These are phyloP conservation scores for Lachancea sp. DNA, from an alignment of 805 yeast species.

Conservation along the genomic window DNA sequence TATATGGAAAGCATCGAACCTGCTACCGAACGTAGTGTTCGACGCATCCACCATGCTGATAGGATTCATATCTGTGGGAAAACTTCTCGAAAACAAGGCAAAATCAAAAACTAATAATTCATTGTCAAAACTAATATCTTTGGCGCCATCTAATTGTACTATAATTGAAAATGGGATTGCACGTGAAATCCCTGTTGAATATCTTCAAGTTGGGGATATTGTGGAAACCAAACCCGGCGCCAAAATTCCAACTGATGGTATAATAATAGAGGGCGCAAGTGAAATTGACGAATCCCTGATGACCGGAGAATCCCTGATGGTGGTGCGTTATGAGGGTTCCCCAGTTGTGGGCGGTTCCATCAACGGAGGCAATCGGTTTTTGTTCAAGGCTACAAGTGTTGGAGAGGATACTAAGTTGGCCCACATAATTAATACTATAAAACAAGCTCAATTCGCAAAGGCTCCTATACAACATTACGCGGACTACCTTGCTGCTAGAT, in stretches of 20 bases:
- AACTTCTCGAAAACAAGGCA: slow-evolving; percentile 85
- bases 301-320: slow-evolving; percentile 87
- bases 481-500: slow-evolving; percentile 75
- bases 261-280: slow-evolving; percentile 66
- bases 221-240: slow-evolving; percentile 79
- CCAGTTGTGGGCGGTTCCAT: slow-evolving; percentile 83
- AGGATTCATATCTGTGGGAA: slow-evolving; percentile 80
- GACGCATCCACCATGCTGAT: slow-evolving; percentile 85
- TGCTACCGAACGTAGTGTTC: slow-evolving; percentile 66
- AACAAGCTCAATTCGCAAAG: slow-evolving; percentile 78
- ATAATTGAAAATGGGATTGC: slow-evolving; percentile 43
- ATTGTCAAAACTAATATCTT: slow-evolving; percentile 66
- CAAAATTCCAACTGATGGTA: slow-evolving; percentile 88
- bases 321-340: slow-evolving; percentile 55
- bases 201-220: slow-evolving; percentile 70
- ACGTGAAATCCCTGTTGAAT: slow-evolving; percentile 56
- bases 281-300: slow-evolving; percentile 84
- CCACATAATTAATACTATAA: slow-evolving; percentile 79
- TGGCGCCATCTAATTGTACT: slow-evolving; percentile 72
- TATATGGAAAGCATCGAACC: slow-evolving; percentile 28
- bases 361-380: slow-evolving; percentile 69
- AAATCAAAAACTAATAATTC: slow-evolving; percentile 92
- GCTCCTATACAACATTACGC: slow-evolving; percentile 91
- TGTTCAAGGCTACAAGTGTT: slow-evolving; percentile 58
- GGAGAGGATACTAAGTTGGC: slow-evolving; percentile 84